These are phyloP conservation scores for Pichia membranifaciens DNA, from an alignment of 805 yeast genomes.

Conservation along the genomic window DNA sequence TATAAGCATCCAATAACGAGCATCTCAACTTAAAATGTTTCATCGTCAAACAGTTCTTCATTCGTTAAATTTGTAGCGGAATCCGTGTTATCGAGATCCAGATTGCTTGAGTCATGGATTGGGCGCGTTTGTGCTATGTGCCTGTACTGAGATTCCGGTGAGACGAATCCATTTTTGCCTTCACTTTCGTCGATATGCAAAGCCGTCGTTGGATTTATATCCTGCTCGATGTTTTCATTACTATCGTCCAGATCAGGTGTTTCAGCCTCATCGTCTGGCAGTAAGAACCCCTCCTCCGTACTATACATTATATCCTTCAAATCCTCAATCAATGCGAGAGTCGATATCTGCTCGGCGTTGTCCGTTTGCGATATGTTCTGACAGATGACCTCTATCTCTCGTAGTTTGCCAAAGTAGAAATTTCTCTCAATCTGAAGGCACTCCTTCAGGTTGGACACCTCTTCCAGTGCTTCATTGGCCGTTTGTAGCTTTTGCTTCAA, in stretches of 20 bases:
- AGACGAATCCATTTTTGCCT: not conserved
- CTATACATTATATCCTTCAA: slow-evolving; percentile 73
- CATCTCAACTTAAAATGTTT: slow-evolving; percentile 6
- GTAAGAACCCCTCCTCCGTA: slow-evolving; percentile 79
- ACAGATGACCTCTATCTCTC: slow-evolving; percentile 80
- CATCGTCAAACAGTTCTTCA: slow-evolving; percentile 11
- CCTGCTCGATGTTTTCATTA: not conserved
- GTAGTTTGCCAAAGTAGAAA: slow-evolving; percentile 81
- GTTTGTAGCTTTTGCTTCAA: slow-evolving; percentile 42
- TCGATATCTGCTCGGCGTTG: slow-evolving; percentile 20
- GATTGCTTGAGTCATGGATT: not conserved
- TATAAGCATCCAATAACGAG: too few relatives aligned
- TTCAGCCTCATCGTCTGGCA: slow-evolving; percentile 34
- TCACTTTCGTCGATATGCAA: not conserved
- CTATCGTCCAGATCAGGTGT: not conserved
- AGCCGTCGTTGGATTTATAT: not conserved
- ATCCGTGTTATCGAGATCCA: not conserved
- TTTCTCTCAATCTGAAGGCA: slow-evolving; percentile 77
- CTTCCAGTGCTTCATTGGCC: slow-evolving; percentile 50
- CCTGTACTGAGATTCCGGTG: not conserved
- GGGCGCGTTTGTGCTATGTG: not conserved
- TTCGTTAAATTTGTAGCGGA: not conserved
- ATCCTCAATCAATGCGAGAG: slow-evolving; percentile 45
- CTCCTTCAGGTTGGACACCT: slow-evolving; percentile 53
- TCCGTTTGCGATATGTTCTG: slow-evolving; percentile 44